These are phyloP conservation scores for Kregervanrija delftensis DNA, from an alignment of 805 yeast genomes.

Conservation along the genomic window DNA sequence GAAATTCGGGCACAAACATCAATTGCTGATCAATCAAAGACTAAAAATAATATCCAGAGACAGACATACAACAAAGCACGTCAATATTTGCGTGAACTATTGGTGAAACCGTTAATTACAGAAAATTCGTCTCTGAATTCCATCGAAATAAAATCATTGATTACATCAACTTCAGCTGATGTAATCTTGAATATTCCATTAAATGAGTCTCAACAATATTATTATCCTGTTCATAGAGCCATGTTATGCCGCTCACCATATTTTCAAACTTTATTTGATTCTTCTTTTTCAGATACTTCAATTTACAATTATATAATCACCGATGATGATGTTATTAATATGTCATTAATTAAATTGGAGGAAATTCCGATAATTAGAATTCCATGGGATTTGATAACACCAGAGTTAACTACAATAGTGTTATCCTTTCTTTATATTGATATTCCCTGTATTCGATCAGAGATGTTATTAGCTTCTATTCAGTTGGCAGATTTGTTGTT, in stretches of 20 bases:
- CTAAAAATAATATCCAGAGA: slow-evolving; percentile 28
- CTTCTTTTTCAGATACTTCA: slow-evolving; percentile 31
- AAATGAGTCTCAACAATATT: slow-evolving; percentile 17
- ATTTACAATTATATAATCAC: slow-evolving; percentile 12
- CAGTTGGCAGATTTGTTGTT: slow-evolving; percentile 52
- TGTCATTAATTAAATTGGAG: background rate
- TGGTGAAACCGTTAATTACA: too few species aligned
- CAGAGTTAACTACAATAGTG: background rate
- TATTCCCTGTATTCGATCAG: slow-evolving; percentile 42
- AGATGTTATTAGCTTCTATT: slow-evolving; percentile 48
- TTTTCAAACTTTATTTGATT: slow-evolving; percentile 55
- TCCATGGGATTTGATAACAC: slow-evolving; percentile 1
- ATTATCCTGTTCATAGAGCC: slow-evolving; percentile 60
- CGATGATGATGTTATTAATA: too few species aligned
- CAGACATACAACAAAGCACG: slow-evolving; percentile 31
- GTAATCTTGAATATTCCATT: slow-evolving; percentile 32
- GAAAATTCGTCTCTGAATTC: too few species aligned
- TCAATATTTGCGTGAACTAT: too few species aligned
- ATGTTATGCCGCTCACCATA: slow-evolving; percentile 57
- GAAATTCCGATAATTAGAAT: background rate
- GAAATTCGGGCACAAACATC: slow-evolving; percentile 16
- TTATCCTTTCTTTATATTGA: slow-evolving; percentile 56
- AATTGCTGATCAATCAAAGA: slow-evolving; percentile 21
- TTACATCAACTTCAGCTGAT: slow-evolving; percentile 33
- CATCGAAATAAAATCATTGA: too few species aligned